Evolutionary conservation across 495 filamentous ascomycete genomes (phyloP).

Genomic region (Tuber umbilicatum): DNA sequence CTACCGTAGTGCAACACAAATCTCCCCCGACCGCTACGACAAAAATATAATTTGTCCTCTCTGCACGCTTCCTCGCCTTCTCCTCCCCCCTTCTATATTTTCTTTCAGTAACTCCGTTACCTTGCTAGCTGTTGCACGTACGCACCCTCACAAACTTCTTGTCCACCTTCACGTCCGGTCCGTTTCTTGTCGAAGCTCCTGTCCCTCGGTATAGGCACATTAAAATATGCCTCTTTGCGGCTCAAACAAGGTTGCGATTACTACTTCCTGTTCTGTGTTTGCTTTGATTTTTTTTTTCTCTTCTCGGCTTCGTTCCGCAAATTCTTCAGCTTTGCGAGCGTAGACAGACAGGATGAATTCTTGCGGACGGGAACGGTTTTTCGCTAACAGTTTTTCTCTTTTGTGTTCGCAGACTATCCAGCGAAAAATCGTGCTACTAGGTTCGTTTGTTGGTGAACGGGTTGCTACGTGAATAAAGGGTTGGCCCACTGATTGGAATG

Average conservation of each 20-base stretch:
- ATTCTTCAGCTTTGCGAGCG: constrained; percentile 3
- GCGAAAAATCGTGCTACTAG: constrained; percentile 90
- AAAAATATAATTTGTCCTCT: background rate
- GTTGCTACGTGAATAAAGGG: background rate
- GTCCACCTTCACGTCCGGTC: constrained; percentile 12
- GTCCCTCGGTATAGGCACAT: constrained; percentile 7
- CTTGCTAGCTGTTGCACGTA: constrained; percentile 6
- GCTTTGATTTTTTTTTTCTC: constrained; percentile 2
- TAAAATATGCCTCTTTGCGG: constrained; percentile 40
- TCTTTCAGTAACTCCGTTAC: constrained; percentile 15
- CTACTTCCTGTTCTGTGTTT: constrained; percentile 22
- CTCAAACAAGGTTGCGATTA: constrained; percentile 42
- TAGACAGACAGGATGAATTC: constrained; percentile 2
- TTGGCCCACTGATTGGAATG: constrained; percentile 46
- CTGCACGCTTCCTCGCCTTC: constrained; percentile 5
- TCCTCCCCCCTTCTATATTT: constrained; percentile 14
- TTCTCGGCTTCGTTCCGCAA: constrained; percentile 7
- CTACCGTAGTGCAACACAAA: background rate
- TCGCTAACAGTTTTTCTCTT: constrained; percentile 28
- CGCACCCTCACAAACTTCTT: constrained; percentile 4
- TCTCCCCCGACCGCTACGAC: background rate
- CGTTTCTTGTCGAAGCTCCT: constrained; percentile 4
- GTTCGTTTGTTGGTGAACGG: constrained; percentile 45
- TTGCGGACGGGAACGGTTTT: background rate
- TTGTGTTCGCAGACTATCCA: constrained; percentile 60